A percentile compares a stretch with the other conserved stretches of the same genome.
Evolutionary conservation across 2,329 filamentous ascomycete genomes (phyloP).

Genomic region (Cadophora sp.): DNA sequence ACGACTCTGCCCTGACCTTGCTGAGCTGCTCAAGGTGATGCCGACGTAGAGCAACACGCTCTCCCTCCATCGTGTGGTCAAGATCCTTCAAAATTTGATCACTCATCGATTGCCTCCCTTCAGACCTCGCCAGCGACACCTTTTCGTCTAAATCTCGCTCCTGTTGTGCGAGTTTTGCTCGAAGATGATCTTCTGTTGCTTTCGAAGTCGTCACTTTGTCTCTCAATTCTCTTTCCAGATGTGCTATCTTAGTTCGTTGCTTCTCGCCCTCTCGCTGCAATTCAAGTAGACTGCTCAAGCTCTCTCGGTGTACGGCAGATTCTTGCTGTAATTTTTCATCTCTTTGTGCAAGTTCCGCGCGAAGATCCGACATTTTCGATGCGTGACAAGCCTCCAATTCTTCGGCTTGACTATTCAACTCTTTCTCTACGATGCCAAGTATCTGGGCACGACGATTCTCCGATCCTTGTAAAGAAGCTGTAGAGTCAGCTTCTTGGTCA

Average conservation of each 20-base stretch:
- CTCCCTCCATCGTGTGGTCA: slow-evolving; percentile 10
- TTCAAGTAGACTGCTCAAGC: not conserved
- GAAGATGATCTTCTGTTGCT: not conserved
- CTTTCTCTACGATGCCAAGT: not conserved
- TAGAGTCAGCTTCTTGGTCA: not conserved
- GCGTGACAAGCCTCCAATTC: not conserved
- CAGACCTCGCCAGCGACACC: not conserved
- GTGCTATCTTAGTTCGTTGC: not conserved
- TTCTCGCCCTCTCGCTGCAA: not conserved
- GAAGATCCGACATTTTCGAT: not conserved
- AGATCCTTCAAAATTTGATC: slow-evolving; percentile 14
- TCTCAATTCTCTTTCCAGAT: not conserved
- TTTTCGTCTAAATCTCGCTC: not conserved
- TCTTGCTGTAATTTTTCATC: not conserved
- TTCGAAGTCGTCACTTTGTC: not conserved
- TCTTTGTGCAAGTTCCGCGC: not conserved
- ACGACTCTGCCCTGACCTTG: slow-evolving; percentile 18
- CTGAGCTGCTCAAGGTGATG: slow-evolving; percentile 17
- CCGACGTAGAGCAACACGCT: not conserved
- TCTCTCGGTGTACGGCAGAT: not conserved
- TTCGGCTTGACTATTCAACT: not conserved
- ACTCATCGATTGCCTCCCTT: slow-evolving; percentile 15
- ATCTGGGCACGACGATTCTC: not conserved
- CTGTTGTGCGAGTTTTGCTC: not conserved
- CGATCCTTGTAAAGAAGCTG: not conserved